phyloP scores from a whole-genome alignment of 352 stramenopile species.

The Phytopythium aichiense region DNA sequence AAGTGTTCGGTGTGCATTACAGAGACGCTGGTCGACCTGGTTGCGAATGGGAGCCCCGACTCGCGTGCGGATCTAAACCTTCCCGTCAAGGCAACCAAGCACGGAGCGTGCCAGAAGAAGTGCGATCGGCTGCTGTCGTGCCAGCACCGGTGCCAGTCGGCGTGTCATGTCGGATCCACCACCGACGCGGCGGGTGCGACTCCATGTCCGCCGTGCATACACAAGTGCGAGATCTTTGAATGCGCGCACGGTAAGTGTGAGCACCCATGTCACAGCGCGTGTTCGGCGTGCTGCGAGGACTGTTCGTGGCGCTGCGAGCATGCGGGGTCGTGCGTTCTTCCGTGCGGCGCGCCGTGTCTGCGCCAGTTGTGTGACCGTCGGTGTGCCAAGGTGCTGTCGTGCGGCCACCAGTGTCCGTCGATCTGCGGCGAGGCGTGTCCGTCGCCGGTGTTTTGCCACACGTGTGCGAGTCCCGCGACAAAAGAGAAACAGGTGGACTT shows the following conservation, averaged over 20 bases:
- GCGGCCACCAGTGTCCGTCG: conserved; percentile 71
- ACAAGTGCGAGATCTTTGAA: conserved; percentile 38
- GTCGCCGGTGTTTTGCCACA: conserved; percentile 42
- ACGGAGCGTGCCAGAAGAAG: conserved; percentile 47
- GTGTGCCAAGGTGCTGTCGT: conserved; percentile 44
- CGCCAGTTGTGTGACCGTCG: conserved; percentile 38
- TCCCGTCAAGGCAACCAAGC: conserved; percentile 29
- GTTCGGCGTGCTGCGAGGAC: conserved; percentile 61
- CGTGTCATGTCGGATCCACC: conserved; percentile 34
- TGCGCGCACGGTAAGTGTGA: conserved; percentile 64
- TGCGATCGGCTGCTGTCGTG: conserved; percentile 66
- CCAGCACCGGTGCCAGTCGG: conserved; percentile 48
- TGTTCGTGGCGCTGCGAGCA: conserved; percentile 76
- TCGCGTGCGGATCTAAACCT: conserved; percentile 13
- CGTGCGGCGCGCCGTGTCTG: conserved; percentile 52
- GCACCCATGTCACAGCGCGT: conserved; percentile 39
- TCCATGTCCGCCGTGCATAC: conserved; percentile 50
- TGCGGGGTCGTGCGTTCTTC: conserved; percentile 39
- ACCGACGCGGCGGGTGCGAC: background rate
- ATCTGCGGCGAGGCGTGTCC: conserved; percentile 77
- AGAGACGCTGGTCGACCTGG: conserved; percentile 22
- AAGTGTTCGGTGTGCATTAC: conserved; percentile 30
- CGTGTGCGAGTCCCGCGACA: conserved; percentile 8
- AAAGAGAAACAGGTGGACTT: conserved; percentile 53
- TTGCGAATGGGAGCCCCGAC: conserved; percentile 5